Conservation (phyloP, 2,329 filamentous ascomycete genomes). For the Fusarium sterilihyphosum region DNA sequence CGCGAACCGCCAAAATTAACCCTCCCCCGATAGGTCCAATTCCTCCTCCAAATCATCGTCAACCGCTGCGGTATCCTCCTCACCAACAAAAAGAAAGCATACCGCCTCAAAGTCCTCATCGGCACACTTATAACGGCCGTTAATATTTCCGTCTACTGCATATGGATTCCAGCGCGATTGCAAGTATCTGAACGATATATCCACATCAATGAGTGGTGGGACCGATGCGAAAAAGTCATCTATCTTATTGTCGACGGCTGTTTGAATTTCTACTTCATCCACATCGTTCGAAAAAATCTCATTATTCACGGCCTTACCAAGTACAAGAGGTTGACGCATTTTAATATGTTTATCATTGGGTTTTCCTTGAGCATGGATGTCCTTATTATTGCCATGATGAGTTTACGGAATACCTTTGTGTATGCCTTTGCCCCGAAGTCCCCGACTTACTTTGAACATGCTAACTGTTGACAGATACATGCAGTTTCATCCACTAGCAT, state of each 20-base stretch:
- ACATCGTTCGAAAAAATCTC: conserved; percentile 37
- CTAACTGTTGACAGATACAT: conserved; percentile 46
- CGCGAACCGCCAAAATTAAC: neutral
- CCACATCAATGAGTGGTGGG: conserved; percentile 43
- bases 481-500: conserved; percentile 63
- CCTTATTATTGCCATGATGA: conserved; percentile 44
- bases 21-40: conserved; percentile 23
- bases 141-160: conserved; percentile 42
- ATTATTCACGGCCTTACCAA: conserved; percentile 38
- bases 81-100: conserved; percentile 26
- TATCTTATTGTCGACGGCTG: conserved; percentile 41
- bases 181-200: conserved; percentile 39
- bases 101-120: conserved; percentile 32
- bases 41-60: conserved; percentile 43
- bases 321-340: conserved; percentile 39
- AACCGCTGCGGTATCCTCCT: conserved; percentile 41
- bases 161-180: conserved; percentile 41
- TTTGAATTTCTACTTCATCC: conserved; percentile 42
- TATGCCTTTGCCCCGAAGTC: neutral
- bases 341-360: conserved; percentile 44
- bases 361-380: conserved; percentile 44
- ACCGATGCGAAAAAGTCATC: conserved; percentile 43
- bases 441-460: too few species aligned
- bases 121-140: conserved; percentile 39
- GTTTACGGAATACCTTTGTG: conserved; percentile 42